Conservation (phyloP, 768 basidiomycete species). For the Dentipellis fragilis region DNA sequence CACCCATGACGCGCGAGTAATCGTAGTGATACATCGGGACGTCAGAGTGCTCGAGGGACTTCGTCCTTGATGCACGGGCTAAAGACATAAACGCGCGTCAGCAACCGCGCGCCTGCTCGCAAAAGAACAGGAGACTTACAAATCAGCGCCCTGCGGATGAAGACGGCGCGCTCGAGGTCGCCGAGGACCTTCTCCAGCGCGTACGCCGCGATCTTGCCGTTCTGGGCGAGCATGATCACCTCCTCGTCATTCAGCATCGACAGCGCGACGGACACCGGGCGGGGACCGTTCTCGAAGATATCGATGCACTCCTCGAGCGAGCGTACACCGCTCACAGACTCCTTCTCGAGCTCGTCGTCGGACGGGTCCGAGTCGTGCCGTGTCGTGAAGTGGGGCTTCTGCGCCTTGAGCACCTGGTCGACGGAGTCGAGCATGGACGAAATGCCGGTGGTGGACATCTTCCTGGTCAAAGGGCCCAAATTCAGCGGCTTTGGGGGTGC, state of each 20-base stretch:
- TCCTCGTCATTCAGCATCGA: conserved; percentile 82
- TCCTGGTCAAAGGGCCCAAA: conserved; percentile 11
- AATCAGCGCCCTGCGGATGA: conserved; percentile 78
- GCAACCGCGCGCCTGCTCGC: not conserved
- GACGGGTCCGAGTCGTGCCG: conserved; percentile 15
- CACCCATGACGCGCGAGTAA: conserved; percentile 87
- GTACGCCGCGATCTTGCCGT: conserved; percentile 91
- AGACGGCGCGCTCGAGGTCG: conserved; percentile 79
- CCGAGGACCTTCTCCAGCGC: conserved; percentile 92
- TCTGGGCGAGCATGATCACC: conserved; percentile 77
- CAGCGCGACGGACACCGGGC: conserved; percentile 46
- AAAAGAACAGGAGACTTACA: conserved; percentile 45
- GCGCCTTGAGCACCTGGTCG: conserved; percentile 37
- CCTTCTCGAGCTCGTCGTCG: conserved; percentile 12
- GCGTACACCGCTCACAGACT: conserved; percentile 23
- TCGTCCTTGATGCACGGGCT: conserved; percentile 81
- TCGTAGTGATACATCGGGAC: conserved; percentile 84
- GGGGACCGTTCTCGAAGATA: conserved; percentile 67
- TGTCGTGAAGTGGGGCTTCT: conserved; percentile 18
- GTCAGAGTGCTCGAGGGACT: conserved; percentile 74
- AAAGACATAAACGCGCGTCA: conserved; percentile 3
- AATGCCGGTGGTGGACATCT: conserved; percentile 15
- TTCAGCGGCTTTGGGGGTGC: conserved; percentile 1
- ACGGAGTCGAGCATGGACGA: conserved; percentile 49
- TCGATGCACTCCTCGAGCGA: conserved; percentile 70